Evolutionary conservation across 805 yeast genomes (phyloP).

Genomic region (Hanseniaspora taiwanica): DNA sequence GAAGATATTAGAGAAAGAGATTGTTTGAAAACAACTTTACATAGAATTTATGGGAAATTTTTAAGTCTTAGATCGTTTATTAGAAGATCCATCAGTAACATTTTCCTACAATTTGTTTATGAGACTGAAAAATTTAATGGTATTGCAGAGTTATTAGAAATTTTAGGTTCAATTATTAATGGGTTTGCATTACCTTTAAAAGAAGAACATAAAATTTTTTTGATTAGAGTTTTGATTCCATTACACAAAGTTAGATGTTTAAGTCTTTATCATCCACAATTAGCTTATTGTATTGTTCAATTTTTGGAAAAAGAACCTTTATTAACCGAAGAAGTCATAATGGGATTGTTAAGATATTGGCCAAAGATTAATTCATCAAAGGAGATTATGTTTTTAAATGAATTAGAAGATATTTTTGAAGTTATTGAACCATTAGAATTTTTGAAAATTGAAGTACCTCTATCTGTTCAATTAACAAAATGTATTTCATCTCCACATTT

Average conservation of each 20-base stretch:
- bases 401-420: conserved; percentile 92
- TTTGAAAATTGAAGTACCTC: conserved; percentile 79
- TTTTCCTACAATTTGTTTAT: conserved; percentile 82
- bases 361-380: conserved; percentile 91
- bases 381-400: conserved; percentile 91
- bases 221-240: conserved; percentile 78
- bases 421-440: conserved; percentile 91
- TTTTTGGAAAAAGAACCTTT: conserved; percentile 88
- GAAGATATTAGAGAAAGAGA: conserved; percentile 97
- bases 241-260: conserved; percentile 83
- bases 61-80: conserved; percentile 80
- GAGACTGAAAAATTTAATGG: conserved; percentile 96
- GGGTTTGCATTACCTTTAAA: conserved; percentile 96
- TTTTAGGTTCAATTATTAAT: conserved; percentile 89
- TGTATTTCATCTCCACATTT: conserved; percentile 93
- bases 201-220: conserved; percentile 89
- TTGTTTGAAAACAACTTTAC: conserved; percentile 86
- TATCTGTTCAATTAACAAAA: conserved; percentile 85
- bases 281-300: conserved; percentile 94
- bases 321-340: conserved; percentile 89
- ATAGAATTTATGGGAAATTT: conserved; percentile 92
- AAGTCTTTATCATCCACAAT: conserved; percentile 87
- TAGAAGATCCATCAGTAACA: conserved; percentile 81
- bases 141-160: conserved; percentile 86
- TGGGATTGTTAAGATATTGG: conserved; percentile 91